Evolutionary conservation across 768 basidiomycete genomes (phyloP), one percentile per base, ranked within the genome.

Genomic region (Pulveroboletus sp.): DNA sequence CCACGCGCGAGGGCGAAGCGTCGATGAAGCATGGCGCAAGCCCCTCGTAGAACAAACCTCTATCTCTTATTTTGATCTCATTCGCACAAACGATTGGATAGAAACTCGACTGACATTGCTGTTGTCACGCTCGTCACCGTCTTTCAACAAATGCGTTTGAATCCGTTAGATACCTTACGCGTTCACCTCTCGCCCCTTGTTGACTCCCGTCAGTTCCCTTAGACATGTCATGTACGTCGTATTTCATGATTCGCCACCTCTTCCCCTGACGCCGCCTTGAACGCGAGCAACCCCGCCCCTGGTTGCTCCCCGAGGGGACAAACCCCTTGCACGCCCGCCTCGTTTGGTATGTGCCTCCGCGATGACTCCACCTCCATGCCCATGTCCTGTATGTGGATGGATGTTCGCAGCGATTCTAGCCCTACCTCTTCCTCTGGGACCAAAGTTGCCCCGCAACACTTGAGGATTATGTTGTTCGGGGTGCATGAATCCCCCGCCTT

Each of bases 401-500:
- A 67, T 50, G 37, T 39, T 54, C 8, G 52, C 14, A 12, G 63
- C 61, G 20, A 67, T 67, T 45, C 67, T 59, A 9, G 47, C 61
- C 34, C 65, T 64, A 17, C 65, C 65, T 41, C 67, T 69, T 9
- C 67, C 65, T 37, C 67, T 62, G 5, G 60, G 32, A 23, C 67
- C 65, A 42, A 67, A 68, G 34, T 49, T 67, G 0, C 61, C 56
- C 30, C 55, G 58, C 31, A 10, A 17, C 13, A 69, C 67, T 41
- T 68, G 67, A 1, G 65, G 67, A 20, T 68, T 67, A 34, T 67
- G 65, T 32, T 59, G 23, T 45, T 66, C 64, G 8, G 64, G 63
- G 42, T 71, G 67, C 30, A 63, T 71, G 53, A 83, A 79, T 7
- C 79, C 82, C 23, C 76, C 77, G 19, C 63, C 68, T 55, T 75